Evolutionary conservation across 768 basidiomycete species (phyloP), one percentile per base, ranked within the genome.

Genomic region (Cytidiella melzeri): DNA sequence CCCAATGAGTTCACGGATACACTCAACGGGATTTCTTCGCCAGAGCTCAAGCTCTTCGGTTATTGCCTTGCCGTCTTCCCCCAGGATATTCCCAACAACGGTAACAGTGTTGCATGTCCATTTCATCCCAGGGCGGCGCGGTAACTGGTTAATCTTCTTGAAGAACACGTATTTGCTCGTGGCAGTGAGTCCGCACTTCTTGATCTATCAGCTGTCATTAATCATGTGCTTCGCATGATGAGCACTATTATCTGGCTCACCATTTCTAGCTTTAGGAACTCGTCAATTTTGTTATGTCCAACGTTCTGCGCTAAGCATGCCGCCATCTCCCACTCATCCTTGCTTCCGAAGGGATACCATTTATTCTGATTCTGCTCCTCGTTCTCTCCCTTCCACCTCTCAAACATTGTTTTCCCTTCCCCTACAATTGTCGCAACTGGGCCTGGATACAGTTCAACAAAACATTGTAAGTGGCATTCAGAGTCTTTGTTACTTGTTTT

Each of bases 1-100:
- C 4, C 46, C 46, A 18, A 52, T 39, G 3, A 52, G 28, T 34
- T 52, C 51, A 1, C 66, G 52, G 13, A 54, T 57, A 45, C 47
- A 72, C 67, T 66, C 73, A 68, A 11, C 59, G 52, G 18, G 48
- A 24, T 54, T 48, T 4, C 48, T 27, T 30, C 54, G 69, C 0
- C 69, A 53, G 11, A 57, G 50, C 13, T 56, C 49, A 0, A 71
- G 65, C 21, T 44, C 55, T 43, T 67, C 70, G 1, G 47, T 25
- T 36, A 72, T 62, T 2, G 57, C 23, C 4, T 23, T 28, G 9
- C 42, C 41, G 25, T 50, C 46, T 42, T 43, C 34, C 15, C 20
- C 43, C 20, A 41, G 18, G n/a, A 30, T 9, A 20, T 45, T 48
- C 2, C 52, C 52, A 5, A n/a, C 5, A 21, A 49, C 34, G 4